Conservation (phyloP, 2,329 filamentous ascomycete genomes). For the Paecilomyces formosus region DNA sequence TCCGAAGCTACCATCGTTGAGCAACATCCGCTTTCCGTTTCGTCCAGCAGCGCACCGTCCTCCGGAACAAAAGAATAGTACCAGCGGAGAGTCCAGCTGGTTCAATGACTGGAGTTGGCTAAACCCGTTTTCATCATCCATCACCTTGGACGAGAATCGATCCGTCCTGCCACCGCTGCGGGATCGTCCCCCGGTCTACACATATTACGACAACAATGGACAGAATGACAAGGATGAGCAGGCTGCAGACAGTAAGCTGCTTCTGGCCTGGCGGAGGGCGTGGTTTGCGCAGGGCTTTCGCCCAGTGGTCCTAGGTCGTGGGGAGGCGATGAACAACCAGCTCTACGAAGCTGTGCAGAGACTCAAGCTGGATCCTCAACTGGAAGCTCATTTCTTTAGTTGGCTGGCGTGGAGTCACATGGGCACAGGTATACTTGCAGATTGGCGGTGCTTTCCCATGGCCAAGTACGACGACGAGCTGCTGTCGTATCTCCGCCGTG, state of each 20-base stretch:
- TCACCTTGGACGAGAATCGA: constrained; percentile 73
- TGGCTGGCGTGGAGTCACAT: constrained; percentile 94
- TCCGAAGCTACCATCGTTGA: constrained; percentile 38
- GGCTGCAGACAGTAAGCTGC: constrained; percentile 67
- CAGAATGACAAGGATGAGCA: constrained; percentile 57
- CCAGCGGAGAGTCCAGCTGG: constrained; percentile 73
- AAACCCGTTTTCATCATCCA: constrained; percentile 75
- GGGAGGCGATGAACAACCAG: constrained; percentile 77
- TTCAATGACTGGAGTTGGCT: constrained; percentile 86
- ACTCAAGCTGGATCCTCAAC: constrained; percentile 47
- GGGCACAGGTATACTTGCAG: constrained; percentile 72
- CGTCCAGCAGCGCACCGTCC: constrained; percentile 63
- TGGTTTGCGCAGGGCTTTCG: constrained; percentile 95
- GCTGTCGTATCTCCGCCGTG: constrained; percentile 64
- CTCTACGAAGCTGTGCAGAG: constrained; percentile 64
- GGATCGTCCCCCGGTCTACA: constrained; percentile 71
- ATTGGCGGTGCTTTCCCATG: constrained; percentile 81
- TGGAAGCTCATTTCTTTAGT: constrained; percentile 66
- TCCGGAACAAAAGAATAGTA: constrained; percentile 68
- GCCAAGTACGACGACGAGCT: constrained; percentile 64
- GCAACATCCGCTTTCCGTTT: constrained; percentile 56
- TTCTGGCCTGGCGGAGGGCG: constrained; percentile 81
- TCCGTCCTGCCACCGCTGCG: constrained; percentile 72
- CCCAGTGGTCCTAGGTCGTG: constrained; percentile 70
- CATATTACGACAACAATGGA: constrained; percentile 71